Base-by-base conservation (phyloP, 192 early-diverging fungal genomes). In the Umbelopsis sp. region DNA sequence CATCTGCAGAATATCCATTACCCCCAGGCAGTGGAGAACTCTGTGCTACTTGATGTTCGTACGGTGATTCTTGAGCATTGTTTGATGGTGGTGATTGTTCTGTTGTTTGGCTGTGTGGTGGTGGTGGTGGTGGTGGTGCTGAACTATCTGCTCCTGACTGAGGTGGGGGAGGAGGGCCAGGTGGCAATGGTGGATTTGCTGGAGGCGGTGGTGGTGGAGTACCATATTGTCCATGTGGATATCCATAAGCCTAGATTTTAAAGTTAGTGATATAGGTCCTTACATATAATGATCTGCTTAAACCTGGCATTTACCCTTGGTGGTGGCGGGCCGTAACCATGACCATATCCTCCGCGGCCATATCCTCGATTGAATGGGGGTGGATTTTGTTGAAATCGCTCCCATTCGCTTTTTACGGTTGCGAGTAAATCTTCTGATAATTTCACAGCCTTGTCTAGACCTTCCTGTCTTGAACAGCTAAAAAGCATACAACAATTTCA, bases 351-450 rank as follows among this genome's bases (percentile, higher is more conserved):
- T 26, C 71, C 67, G 25, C 56, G 38, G 50, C 76, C 74, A 47
- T 71, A 50, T 73, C 75, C 68, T 78, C 75, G 25, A 66, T 71
- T 22, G 66, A 65, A 38, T 68, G 73, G 26, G 70, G 80, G 49
- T 68, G 76, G 70, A 56, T 79, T 54, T 76, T 86, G 77, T 73
- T 56, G 45, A 26, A 56, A 75, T 26, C 71, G 73, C 65, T 92
- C 84, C 77, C 89, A 88, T 54, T 97, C 94, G 1, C 71, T 78
- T 49, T 86, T 88, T 0, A 97, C 87, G 0, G 94, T 95, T 51
- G 88, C 87, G 7, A 97, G 83, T 41, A 97, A 82, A 76, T 95
- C 91, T 62, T 90, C 76, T 43, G 91, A 87, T 26, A 94, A 84
- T 38, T 84, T 74, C 31, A 85, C 84, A 3, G 95, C 96, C 36